Evolutionary conservation across 208 protist genomes (phyloP), one percentile per base, ranked within the genome.

Genomic region (Novymonas esmeraldas): DNA sequence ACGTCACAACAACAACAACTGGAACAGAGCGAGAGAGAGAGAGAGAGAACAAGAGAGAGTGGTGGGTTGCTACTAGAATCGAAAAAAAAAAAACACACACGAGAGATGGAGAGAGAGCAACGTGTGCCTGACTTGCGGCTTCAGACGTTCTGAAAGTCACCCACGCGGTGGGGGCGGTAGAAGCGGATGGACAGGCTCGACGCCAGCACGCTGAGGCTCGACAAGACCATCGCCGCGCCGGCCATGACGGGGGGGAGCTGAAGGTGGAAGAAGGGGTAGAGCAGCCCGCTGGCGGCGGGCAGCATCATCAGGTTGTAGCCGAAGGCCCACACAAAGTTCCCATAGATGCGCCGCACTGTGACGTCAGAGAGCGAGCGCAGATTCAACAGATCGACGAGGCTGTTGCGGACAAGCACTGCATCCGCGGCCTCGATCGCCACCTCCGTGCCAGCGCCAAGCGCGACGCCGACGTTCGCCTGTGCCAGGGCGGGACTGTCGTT

Each of bases 311-410:
- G 1, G 64, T 97, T 97, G 83, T 96, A 97, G 18, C 75, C 71
- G 66, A 95, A 92, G 28, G 93, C 89, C 91, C 93, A 97, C 3
- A 84, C 52, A 76, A 97, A 94, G 80, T 97, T 97, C 11, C 80
- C 86, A 46, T 95, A 92, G 51, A 97, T 92, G 39, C 81, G 77
- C 3, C 68, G 82, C 62, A 96, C 80, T 31, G 87, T 94, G 18
- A 76, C 70, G 38, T 55, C 59, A 18, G 89, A 90, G 33, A 97
- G 82, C 3, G 64, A 45, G 28, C 66, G 76, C 55, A 96, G 74
- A 66, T 82, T 90, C 22, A 90, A 44, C 28, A 95, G 59, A 50
- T 96, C 85, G 4, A 87, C 81, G 13, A 97, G 70, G 54, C 67
- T 81, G 72, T 90, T 89, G 20, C 76, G 78, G 48, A 96, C 64